Evolutionary conservation across 208 protist species (phyloP).

Genomic region (Acanthamoeba lugdunensis): DNA sequence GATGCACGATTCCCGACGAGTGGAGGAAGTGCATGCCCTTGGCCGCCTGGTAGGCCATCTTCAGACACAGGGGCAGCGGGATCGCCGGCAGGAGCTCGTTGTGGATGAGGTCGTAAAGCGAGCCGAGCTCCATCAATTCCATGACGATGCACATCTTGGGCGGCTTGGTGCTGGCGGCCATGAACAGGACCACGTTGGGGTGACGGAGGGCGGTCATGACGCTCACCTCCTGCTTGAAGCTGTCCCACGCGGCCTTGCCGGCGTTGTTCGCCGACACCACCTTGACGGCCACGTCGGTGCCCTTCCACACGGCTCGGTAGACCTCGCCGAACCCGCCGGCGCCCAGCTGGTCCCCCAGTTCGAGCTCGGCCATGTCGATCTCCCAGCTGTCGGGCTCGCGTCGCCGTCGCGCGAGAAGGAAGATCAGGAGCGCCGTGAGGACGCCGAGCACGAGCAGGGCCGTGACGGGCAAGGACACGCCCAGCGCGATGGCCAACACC

Average conservation of each 20-base stretch:
- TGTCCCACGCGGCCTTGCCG: constrained; percentile 2
- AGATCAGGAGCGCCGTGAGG: not conserved
- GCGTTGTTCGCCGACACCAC: constrained; percentile 10
- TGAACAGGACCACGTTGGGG: constrained; percentile 83
- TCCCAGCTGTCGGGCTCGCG: constrained; percentile 35
- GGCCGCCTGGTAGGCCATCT: not conserved
- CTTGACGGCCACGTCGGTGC: constrained; percentile 70
- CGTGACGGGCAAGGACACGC: constrained; percentile 6
- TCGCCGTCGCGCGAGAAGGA: not conserved
- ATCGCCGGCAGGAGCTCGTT: constrained; percentile 45
- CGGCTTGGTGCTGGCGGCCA: constrained; percentile 75
- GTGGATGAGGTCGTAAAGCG: constrained; percentile 58
- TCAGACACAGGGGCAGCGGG: constrained; percentile 36
- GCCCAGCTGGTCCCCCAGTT: constrained; percentile 14
- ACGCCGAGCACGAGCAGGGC: not conserved
- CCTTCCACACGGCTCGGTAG: constrained; percentile 59
- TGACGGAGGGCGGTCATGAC: constrained; percentile 80
- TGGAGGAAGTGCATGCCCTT: too few species aligned
- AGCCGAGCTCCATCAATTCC: constrained; percentile 27
- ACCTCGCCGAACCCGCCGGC: constrained; percentile 52
- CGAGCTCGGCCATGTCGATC: constrained; percentile 63
- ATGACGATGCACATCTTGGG: too few species aligned
- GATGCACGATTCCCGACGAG: too few species aligned
- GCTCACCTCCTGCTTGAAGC: constrained; percentile 74
- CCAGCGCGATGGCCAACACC: constrained; percentile 35